phyloP scores from a whole-genome alignment of 2,329 filamentous ascomycete species.

The Sporothrix variecibatus region DNA sequence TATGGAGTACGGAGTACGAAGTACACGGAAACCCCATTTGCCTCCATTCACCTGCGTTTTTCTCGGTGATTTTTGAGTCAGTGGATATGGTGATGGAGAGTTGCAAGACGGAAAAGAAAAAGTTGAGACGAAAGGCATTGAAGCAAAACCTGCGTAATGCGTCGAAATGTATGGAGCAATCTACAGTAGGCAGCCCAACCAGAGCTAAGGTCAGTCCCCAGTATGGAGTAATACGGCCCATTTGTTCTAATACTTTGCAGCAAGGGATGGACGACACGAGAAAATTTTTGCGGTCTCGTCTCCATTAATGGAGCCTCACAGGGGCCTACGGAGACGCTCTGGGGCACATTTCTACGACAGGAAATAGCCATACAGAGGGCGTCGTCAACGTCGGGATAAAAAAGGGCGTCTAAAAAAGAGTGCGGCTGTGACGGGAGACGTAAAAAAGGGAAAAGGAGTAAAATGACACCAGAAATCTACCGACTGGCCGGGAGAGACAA shows the following conservation, averaged over 20 bases:
- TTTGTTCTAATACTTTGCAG: slow-evolving; percentile 16
- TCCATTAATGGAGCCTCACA: slow-evolving; percentile 5
- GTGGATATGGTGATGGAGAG: slow-evolving; percentile 10
- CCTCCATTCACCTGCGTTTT: neutral
- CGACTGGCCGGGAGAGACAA: neutral
- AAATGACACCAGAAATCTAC: neutral
- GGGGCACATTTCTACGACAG: neutral
- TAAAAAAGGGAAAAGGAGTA: neutral
- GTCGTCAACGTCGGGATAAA: neutral
- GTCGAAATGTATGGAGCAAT: neutral
- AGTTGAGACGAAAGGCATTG: neutral
- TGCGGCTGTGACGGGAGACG: slow-evolving; percentile 10
- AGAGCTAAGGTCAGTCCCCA: neutral
- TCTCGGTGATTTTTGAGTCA: slow-evolving; percentile 8
- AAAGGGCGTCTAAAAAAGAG: neutral
- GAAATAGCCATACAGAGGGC: neutral
- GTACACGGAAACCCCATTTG: neutral
- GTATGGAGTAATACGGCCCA: neutral
- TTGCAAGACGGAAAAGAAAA: neutral
- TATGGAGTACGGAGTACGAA: neutral
- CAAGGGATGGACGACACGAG: slow-evolving; percentile 2
- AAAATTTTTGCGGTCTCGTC: slow-evolving; percentile 12
- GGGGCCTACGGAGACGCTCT: neutral
- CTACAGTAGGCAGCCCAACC: neutral
- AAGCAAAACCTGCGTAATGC: neutral